A percentile compares a stretch with the other conserved stretches of the same genome.
phyloP scores from a whole-genome alignment of 2,329 filamentous ascomycete genomes.

The Thelonectria rubi region DNA sequence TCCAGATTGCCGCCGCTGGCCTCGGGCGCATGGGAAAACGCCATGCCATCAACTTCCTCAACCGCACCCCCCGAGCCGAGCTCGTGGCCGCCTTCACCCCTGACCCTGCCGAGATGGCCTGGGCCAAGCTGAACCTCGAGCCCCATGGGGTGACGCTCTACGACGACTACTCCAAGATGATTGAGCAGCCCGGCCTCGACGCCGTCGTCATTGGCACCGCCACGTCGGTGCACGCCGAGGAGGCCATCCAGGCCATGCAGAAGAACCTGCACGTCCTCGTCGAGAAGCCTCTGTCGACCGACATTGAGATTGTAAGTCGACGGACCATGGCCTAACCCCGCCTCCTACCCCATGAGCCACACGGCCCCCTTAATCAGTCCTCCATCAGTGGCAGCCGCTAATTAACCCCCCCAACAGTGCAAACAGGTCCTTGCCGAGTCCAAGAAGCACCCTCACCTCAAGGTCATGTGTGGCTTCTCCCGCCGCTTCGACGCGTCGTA shows the following conservation, averaged over 20 bases:
- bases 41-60: conserved; percentile 59
- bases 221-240: conserved; percentile 65
- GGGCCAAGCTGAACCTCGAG: conserved; percentile 55
- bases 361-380: too few species aligned
- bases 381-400: conserved; percentile 44
- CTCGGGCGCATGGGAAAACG: conserved; percentile 63
- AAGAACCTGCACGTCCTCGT: conserved; percentile 65
- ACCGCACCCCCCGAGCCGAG: conserved; percentile 56
- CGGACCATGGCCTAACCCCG: conserved; percentile 48
- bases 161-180: conserved; percentile 56
- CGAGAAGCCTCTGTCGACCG: conserved; percentile 68
- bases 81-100: conserved; percentile 60
- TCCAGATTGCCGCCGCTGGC: conserved; percentile 58
- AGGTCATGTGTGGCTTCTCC: conserved; percentile 59
- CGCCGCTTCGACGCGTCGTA: conserved; percentile 68
- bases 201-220: conserved; percentile 53
- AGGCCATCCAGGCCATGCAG: conserved; percentile 64
- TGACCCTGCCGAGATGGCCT: conserved; percentile 54
- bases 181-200: conserved; percentile 49
- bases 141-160: conserved; percentile 56
- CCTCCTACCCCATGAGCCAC: too few species aligned
- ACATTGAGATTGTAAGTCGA: conserved; percentile 64
- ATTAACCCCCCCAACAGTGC: conserved; percentile 53
- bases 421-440: conserved; percentile 14
- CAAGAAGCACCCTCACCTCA: conserved; percentile 58